Evolutionary conservation across 139 green algal genomes (phyloP).

Genomic region (Haematococcus lacustris): DNA sequence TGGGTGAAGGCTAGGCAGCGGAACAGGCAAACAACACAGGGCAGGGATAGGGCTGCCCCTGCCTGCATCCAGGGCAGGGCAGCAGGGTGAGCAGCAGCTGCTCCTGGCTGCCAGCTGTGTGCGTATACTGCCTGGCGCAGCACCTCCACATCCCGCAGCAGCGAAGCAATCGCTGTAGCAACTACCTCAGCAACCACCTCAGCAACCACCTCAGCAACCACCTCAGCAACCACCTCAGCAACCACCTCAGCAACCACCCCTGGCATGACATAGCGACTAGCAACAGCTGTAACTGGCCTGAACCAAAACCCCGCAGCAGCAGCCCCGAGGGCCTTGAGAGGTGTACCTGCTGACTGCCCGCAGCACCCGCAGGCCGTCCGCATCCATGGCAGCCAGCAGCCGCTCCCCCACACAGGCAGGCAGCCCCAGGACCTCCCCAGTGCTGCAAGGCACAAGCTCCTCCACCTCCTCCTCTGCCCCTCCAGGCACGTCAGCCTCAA

Average conservation of each 20-base stretch:
- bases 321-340: too few species aligned
- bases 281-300: too few species aligned
- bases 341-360: constrained; percentile 8
- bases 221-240: too few species aligned
- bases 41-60: neutral
- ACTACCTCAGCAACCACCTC: too few species aligned
- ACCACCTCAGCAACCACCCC: neutral
- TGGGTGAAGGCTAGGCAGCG: neutral
- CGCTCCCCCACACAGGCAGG: constrained; percentile 9
- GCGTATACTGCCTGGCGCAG: too few species aligned
- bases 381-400: constrained; percentile 8
- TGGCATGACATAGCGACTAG: neutral
- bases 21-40: neutral
- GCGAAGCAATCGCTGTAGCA: too few species aligned
- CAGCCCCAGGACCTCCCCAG: constrained; percentile 9
- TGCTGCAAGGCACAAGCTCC: neutral
- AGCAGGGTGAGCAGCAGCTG: neutral
- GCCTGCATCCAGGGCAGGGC: neutral
- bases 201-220: too few species aligned
- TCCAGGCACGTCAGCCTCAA: too few species aligned
- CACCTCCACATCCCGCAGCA: too few species aligned
- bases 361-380: constrained; percentile 16
- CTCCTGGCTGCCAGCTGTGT: neutral
- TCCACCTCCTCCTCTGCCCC: too few species aligned
- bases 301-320: too few species aligned